A percentile compares a stretch with the other conserved stretches of the same genome.
These are phyloP conservation scores for Hirsutella minnesotensis DNA, from an alignment of 2,329 filamentous ascomycete species.

Conservation along the genomic window DNA sequence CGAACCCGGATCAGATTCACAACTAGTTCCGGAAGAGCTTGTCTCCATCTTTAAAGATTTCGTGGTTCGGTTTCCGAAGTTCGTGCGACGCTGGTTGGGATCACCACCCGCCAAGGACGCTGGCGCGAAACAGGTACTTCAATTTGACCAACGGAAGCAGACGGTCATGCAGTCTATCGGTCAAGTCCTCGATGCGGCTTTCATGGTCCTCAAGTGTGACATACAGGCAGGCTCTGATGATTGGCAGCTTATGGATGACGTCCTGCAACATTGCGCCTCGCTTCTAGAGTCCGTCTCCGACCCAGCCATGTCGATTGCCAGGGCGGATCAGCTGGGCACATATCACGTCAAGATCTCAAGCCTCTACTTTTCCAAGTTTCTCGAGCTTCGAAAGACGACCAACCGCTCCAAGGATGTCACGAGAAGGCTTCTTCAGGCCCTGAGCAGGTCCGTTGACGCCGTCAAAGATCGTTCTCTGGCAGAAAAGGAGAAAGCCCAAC, in stretches of 20 bases:
- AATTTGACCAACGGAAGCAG: slow-evolving; percentile 49
- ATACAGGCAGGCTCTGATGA: slow-evolving; percentile 33
- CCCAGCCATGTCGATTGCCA: slow-evolving; percentile 15
- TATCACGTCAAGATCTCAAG: slow-evolving; percentile 59
- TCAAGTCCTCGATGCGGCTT: slow-evolving; percentile 46
- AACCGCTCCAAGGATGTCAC: slow-evolving; percentile 23
- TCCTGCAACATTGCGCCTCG: slow-evolving; percentile 42
- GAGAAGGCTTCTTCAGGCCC: slow-evolving; percentile 38
- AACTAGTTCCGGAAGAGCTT: slow-evolving; percentile 11
- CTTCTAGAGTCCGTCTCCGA: slow-evolving; percentile 42
- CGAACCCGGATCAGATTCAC: slow-evolving; percentile 7
- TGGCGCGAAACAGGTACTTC: slow-evolving; percentile 43
- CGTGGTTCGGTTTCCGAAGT: slow-evolving; percentile 46
- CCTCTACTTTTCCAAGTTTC: slow-evolving; percentile 55
- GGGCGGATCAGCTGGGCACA: slow-evolving; percentile 22
- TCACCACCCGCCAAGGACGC: slow-evolving; percentile 39
- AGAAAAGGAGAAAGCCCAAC: slow-evolving; percentile 48
- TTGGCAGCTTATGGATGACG: slow-evolving; percentile 45
- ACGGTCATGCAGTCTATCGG: slow-evolving; percentile 38
- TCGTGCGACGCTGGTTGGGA: slow-evolving; percentile 50
- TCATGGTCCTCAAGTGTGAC: slow-evolving; percentile 42
- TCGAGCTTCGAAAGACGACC: slow-evolving; percentile 33
- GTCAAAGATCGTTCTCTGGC: slow-evolving; percentile 39
- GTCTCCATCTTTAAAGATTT: slow-evolving; percentile 38
- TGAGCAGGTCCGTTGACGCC: slow-evolving; percentile 52